Conservation (phyloP, 2,329 filamentous ascomycete species). For the Cladosporium phlei region DNA sequence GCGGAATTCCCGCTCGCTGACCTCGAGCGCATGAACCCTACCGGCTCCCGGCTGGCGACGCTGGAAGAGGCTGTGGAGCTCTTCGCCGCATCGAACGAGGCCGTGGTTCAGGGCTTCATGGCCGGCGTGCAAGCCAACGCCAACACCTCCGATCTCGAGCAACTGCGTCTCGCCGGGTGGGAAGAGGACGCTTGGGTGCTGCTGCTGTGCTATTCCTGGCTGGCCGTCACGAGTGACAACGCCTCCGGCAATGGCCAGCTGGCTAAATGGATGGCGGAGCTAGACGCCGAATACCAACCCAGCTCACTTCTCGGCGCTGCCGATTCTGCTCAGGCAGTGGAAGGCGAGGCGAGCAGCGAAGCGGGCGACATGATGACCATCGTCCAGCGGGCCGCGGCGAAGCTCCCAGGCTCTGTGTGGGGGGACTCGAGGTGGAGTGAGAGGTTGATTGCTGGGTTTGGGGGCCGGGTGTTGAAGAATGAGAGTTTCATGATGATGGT, state of each 20-base stretch:
- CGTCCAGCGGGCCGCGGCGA: constrained; percentile 19
- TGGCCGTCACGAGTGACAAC: constrained; percentile 54
- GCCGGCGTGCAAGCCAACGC: constrained; percentile 29
- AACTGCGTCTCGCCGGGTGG: constrained; percentile 31
- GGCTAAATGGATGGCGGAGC: constrained; percentile 2
- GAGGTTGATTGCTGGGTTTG: constrained; percentile 27
- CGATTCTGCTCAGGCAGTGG: constrained; percentile 6
- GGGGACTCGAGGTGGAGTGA: constrained; percentile 24
- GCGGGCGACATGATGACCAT: constrained; percentile 23
- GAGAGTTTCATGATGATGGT: constrained; percentile 33
- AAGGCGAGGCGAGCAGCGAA: constrained; percentile 18
- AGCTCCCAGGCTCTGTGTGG: constrained; percentile 23
- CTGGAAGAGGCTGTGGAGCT: constrained; percentile 9
- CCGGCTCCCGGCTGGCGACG: constrained; percentile 7
- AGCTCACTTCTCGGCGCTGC: constrained; percentile 3
- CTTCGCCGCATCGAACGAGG: not conserved
- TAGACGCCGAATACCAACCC: constrained; percentile 9
- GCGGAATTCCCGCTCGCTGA: not conserved
- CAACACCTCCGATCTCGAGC: constrained; percentile 27
- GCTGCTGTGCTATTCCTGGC: constrained; percentile 26
- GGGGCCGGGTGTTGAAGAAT: constrained; percentile 25
- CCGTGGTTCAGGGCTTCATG: constrained; percentile 25
- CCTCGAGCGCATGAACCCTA: constrained; percentile 7
- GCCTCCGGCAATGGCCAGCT: constrained; percentile 3
- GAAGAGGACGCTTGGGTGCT: constrained; percentile 35